Evolutionary conservation across 495 filamentous ascomycete genomes (phyloP).

Genomic region (Penicillium waksmanii): DNA sequence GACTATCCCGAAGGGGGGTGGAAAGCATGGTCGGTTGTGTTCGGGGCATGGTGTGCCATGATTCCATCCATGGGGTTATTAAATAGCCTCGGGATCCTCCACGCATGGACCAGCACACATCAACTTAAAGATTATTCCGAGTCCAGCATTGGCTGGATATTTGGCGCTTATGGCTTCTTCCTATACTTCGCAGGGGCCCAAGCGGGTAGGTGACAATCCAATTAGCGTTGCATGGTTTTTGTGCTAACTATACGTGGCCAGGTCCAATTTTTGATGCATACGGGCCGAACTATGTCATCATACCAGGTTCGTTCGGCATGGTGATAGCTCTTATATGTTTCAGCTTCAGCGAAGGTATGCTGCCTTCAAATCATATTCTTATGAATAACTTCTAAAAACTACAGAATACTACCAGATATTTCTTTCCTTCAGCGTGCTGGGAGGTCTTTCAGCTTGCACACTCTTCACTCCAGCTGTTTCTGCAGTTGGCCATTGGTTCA

Average conservation of each 20-base stretch:
- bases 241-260: neutral
- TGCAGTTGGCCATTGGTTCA: conserved; percentile 71
- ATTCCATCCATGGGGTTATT: conserved; percentile 67
- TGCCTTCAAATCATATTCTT: conserved; percentile 6
- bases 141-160: conserved; percentile 73
- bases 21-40: conserved; percentile 67
- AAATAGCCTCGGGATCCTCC: conserved; percentile 69
- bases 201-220: conserved; percentile 18
- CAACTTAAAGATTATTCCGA: conserved; percentile 55
- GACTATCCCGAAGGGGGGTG: conserved; percentile 67
- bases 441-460: conserved; percentile 38
- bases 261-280: conserved; percentile 39
- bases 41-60: conserved; percentile 65
- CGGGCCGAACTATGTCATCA: conserved; percentile 25
- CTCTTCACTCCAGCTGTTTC: conserved; percentile 68
- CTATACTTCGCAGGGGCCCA: conserved; percentile 54
- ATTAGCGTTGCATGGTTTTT: neutral
- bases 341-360: conserved; percentile 50
- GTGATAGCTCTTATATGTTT: conserved; percentile 42
- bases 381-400: neutral
- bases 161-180: conserved; percentile 67
- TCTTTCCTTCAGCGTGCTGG: conserved; percentile 42
- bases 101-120: conserved; percentile 59
- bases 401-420: conserved; percentile 49
- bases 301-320: conserved; percentile 36